Base-by-base conservation (phyloP, 495 filamentous ascomycete genomes). In the Aspergillus hancockii region DNA sequence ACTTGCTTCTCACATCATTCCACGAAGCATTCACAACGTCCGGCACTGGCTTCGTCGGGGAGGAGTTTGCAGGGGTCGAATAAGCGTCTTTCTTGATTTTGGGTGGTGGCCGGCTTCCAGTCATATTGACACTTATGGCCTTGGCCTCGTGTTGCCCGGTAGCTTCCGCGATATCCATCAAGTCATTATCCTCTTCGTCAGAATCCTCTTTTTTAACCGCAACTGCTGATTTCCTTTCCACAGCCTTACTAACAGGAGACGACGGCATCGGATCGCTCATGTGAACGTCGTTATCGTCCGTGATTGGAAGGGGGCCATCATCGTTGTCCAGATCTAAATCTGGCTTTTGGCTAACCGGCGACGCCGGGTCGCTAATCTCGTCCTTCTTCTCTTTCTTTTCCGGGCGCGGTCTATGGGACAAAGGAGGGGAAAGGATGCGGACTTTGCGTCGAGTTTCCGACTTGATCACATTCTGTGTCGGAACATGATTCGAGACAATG, bases 251-350 rank as follows among this genome's bases (percentile, higher is more conserved):
- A 13, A 91, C 86, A 0, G 95, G 94, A 14, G 95, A 98, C 0
- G 94, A 98, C 23, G 90, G 92, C 51, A 83, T 74, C 5, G 87
- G 86, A 68, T 98, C 94, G 67, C 87, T 91, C 90, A 95, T 92
- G n/a, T 75, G 80, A 28, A 90, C 87, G 53, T 91, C 87, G 51
- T 91, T 88, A 49, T 78, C 74, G 47, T 73, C 78, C 10, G 59
- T 67, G 34, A 69, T 68, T 32, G 68, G 79, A 54, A 80, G 72
- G 41, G 76, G 82, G 61, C 80, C 85, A 62, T 89, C 87, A 54
- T 85, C 80, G 57, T 82, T 78, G 61, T 72, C 73, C 19, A 65
- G 10, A 55, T 71, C 67, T 53, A 70, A 62, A 70, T 74, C 71
- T 59, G 41, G 69, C 72, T 80, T 74, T 7, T 59, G 69, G 40